phyloP scores from a whole-genome alignment of 768 basidiomycete species.

The Panellus pusillus region DNA sequence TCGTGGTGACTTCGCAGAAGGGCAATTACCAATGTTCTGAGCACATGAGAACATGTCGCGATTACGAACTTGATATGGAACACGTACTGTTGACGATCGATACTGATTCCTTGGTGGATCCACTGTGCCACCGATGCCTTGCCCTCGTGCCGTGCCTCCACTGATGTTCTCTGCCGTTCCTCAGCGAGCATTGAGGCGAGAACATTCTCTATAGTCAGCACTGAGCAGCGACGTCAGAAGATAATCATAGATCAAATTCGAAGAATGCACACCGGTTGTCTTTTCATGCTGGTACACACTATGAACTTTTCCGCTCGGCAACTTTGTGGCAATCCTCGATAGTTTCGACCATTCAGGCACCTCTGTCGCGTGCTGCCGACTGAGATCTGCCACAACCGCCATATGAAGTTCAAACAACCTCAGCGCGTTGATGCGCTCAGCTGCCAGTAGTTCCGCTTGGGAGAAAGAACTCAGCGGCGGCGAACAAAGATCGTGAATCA shows the following conservation, averaged over 20 bases:
- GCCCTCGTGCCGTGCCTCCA: not conserved
- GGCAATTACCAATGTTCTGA: not conserved
- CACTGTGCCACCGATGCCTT: not conserved
- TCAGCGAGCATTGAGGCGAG: conserved; percentile 2
- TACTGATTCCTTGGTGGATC: conserved; percentile 5
- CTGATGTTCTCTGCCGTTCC: not conserved
- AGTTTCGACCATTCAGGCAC: conserved; percentile 4
- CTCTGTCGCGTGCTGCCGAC: conserved; percentile 5
- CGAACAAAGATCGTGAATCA: not conserved
- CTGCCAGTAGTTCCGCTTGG: conserved; percentile 3
- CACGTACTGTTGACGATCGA: conserved; percentile 11
- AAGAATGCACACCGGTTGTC: not conserved
- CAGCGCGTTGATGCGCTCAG: conserved; percentile 2
- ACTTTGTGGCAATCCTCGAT: not conserved
- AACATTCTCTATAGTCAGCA: conserved; percentile 2
- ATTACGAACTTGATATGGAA: not conserved
- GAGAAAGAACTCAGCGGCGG: not conserved
- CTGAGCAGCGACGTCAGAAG: not conserved
- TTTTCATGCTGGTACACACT: conserved; percentile 10
- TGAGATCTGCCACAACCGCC: conserved; percentile 10
- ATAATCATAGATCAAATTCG: not conserved
- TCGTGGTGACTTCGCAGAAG: not conserved
- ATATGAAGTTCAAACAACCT: conserved; percentile 15
- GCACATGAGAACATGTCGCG: not conserved
- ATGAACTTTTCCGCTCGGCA: not conserved